Conservation (phyloP, 352 stramenopile species). For the Elongisporangium senticosum region DNA sequence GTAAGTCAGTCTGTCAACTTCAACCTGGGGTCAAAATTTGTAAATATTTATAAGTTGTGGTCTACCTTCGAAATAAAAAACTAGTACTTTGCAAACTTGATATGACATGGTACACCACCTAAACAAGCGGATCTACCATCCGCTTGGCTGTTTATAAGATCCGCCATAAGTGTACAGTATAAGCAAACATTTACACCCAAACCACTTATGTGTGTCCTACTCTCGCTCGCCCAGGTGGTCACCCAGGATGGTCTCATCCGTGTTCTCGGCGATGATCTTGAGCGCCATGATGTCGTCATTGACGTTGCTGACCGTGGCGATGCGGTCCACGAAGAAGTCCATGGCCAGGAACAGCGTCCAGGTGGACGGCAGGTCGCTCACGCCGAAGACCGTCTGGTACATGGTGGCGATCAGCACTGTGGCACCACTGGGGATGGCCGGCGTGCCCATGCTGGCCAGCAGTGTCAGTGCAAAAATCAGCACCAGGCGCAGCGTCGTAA, state of each 20-base stretch:
- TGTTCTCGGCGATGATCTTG: slow-evolving; percentile 68
- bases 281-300: slow-evolving; percentile 78
- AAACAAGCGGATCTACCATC: not conserved
- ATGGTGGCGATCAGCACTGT: slow-evolving; percentile 56
- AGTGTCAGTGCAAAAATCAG: slow-evolving; percentile 50
- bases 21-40: too few species aligned
- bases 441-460: slow-evolving; percentile 41
- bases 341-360: slow-evolving; percentile 56
- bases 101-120: not conserved
- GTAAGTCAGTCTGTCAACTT: too few species aligned
- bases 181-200: too few species aligned
- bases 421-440: slow-evolving; percentile 42
- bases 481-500: slow-evolving; percentile 42
- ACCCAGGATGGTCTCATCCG: slow-evolving; percentile 56
- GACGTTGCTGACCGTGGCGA: slow-evolving; percentile 66
- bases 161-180: too few species aligned
- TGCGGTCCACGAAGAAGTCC: slow-evolving; percentile 62
- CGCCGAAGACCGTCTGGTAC: slow-evolving; percentile 58
- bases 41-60: too few species aligned
- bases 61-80: too few species aligned
- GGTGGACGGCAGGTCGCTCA: slow-evolving; percentile 34
- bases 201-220: not conserved
- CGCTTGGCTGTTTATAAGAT: not conserved
- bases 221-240: slow-evolving; percentile 48
- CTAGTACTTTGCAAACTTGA: too few species aligned